Evolutionary conservation across 1,284 basidiomycete genomes (phyloP).

Genomic region (Leccinum brunneo-olivaceum): DNA sequence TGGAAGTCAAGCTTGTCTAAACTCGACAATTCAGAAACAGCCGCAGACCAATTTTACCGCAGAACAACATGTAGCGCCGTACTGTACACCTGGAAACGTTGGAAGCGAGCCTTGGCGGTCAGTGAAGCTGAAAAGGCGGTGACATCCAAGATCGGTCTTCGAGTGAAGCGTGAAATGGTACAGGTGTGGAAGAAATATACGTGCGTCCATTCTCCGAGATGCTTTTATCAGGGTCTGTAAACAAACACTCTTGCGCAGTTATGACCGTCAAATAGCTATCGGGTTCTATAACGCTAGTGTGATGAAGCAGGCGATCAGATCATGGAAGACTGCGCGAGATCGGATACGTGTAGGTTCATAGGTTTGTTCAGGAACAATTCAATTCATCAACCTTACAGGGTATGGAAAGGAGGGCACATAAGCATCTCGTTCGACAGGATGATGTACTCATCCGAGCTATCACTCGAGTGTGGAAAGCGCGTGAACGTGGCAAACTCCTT

Average conservation of each 20-base stretch:
- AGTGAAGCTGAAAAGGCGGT: slow-evolving; percentile 40
- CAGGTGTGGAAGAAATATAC: slow-evolving; percentile 49
- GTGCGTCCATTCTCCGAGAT: slow-evolving; percentile 35
- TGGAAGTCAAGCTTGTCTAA: slow-evolving; percentile 45
- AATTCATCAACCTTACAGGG: slow-evolving; percentile 28
- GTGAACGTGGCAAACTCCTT: slow-evolving; percentile 57
- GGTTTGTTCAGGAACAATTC: slow-evolving; percentile 1
- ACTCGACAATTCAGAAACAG: slow-evolving; percentile 38
- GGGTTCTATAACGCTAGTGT: slow-evolving; percentile 38
- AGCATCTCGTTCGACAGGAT: slow-evolving; percentile 56
- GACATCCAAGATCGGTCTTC: slow-evolving; percentile 36
- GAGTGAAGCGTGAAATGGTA: slow-evolving; percentile 43
- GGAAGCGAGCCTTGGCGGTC: slow-evolving; percentile 44
- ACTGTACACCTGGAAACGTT: slow-evolving; percentile 45
- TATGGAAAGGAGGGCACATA: slow-evolving; percentile 49
- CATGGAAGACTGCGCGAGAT: slow-evolving; percentile 51
- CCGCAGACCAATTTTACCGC: slow-evolving; percentile 42
- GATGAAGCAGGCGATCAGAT: slow-evolving; percentile 39
- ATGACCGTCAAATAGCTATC: slow-evolving; percentile 38
- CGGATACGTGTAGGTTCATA: slow-evolving; percentile 43
- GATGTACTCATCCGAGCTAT: slow-evolving; percentile 57
- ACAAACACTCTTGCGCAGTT: slow-evolving; percentile 30
- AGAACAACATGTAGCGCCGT: slow-evolving; percentile 32
- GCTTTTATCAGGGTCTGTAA: slow-evolving; percentile 5
- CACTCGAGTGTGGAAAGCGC: slow-evolving; percentile 66